Base-by-base conservation (phyloP, 306 rosid genomes). In the Acacia crassicarpa region DNA sequence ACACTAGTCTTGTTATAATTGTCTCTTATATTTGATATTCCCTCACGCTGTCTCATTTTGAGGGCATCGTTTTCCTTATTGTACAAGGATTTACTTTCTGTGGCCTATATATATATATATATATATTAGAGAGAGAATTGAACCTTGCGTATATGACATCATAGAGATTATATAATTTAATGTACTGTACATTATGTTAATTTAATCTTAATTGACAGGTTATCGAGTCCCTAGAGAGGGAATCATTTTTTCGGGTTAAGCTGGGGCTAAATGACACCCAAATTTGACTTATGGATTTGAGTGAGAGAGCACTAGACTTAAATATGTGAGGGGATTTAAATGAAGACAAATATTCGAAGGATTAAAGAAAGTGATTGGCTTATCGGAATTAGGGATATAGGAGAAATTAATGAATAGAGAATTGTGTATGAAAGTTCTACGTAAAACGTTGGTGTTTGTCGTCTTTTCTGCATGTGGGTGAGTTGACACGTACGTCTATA, bases 261-360 rank as follows among this genome's bases (percentile, higher is more conserved):
- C 75, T 79, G 51, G 63, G 56, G 85, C 84, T 72, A 89, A 79
- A 81, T 72, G 90, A 85, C 90, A 85, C 85, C 71, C 74, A 85
- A 85, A 59, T 87, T 85, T 89, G 90, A 79, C 90, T 53, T n/a
- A 74, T 69, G 40, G 74, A 81, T 87, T 78, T 83, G 85, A 58
- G 32, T 58, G 32, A 58, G 65, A 9, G 30, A 16, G 25, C 32
- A 58, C 16, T 14, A 48, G 1, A 48, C 9, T 58, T 58, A 58
- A 58, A 58, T 58, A 58, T n/a, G 32, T 22, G 80, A 73, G 63
- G 63, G 67, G 65, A 78, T 48, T 25, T 69, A 61, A 78, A 54
- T 82, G 90, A 84, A 83, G 91, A 85, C 91, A 88, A 88, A 85
- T 85, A 85, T 88, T 85, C 87, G 78, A 51, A 83, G 79, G 82